These are phyloP conservation scores for Haematococcus sp. DNA, from an alignment of 139 green algal genomes.

Conservation along the genomic window DNA sequence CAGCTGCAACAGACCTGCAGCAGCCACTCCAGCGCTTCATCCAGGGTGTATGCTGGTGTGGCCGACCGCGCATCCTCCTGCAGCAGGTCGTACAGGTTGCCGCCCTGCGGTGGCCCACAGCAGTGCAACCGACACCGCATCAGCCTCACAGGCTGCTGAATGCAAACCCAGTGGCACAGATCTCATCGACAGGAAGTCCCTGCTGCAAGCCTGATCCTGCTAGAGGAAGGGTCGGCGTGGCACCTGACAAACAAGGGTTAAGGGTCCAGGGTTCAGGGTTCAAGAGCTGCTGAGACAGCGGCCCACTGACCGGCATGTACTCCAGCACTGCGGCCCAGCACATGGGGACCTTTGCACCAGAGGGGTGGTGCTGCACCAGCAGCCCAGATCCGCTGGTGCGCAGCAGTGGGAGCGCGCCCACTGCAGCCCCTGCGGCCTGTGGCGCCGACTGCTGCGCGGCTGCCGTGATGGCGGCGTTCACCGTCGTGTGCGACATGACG, in stretches of 20 bases:
- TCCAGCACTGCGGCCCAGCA: slow-evolving; percentile 8
- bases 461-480: not conserved
- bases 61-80: not conserved
- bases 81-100: slow-evolving; percentile 8
- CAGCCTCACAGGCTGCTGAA: too few species aligned
- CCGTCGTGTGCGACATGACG: slow-evolving; percentile 1
- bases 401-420: not conserved
- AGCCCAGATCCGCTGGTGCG: too few species aligned
- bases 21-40: not conserved
- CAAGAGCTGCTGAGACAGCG: too few species aligned
- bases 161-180: too few species aligned
- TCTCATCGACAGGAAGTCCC: too few species aligned
- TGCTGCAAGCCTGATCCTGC: too few species aligned
- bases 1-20: not conserved
- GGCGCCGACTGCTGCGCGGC: not conserved
- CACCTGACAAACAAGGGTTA: too few species aligned
- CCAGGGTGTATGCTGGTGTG: slow-evolving; percentile 5
- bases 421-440: not conserved
- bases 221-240: too few species aligned
- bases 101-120: not conserved
- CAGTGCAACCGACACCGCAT: too few species aligned
- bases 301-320: not conserved
- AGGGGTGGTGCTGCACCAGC: not conserved
- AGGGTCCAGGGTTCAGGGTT: too few species aligned
- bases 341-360: not conserved